A percentile compares a stretch with the other conserved stretches of the same genome.
phyloP scores from a whole-genome alignment of 495 filamentous ascomycete species.

The Lasiosphaeria ovina region DNA sequence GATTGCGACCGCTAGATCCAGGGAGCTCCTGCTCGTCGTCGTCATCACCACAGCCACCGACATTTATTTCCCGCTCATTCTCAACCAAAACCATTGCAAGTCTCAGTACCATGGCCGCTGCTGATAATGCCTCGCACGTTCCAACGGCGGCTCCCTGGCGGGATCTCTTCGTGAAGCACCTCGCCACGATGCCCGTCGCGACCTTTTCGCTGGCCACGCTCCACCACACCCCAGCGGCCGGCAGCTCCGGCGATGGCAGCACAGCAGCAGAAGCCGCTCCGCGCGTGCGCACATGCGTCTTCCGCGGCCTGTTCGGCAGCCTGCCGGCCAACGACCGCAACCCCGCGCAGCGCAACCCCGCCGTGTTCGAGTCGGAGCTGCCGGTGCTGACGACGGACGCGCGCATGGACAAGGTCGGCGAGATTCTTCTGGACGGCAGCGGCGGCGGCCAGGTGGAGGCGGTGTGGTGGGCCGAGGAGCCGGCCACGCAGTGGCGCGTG shows the following conservation, averaged over 20 bases:
- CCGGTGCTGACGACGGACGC: constrained; percentile 83
- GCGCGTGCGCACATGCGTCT: constrained; percentile 56
- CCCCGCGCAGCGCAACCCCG: constrained; percentile 59
- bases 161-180: constrained; percentile 60
- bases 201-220: constrained; percentile 74
- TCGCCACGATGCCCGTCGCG: constrained; percentile 56
- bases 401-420: constrained; percentile 75
- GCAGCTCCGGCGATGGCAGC: constrained; percentile 11
- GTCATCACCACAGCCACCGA: no score
- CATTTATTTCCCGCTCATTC: constrained; percentile 8
- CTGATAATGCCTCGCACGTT: neutral
- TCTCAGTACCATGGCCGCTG: neutral
- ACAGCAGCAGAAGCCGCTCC: constrained; percentile 23
- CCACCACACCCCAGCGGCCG: constrained; percentile 33
- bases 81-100: constrained; percentile 9
- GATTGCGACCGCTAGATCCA: no score
- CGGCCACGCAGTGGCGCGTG: constrained; percentile 79
- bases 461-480: constrained; percentile 74
- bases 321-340: constrained; percentile 69
- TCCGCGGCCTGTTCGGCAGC: constrained; percentile 76
- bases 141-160: constrained; percentile 59
- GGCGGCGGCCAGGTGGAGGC: constrained; percentile 74
- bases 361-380: constrained; percentile 68
- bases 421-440: constrained; percentile 51
- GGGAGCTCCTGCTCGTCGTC: no score